phyloP scores from a whole-genome alignment of 1,284 basidiomycete species.

The Mycosarcoma mackinlayi region DNA sequence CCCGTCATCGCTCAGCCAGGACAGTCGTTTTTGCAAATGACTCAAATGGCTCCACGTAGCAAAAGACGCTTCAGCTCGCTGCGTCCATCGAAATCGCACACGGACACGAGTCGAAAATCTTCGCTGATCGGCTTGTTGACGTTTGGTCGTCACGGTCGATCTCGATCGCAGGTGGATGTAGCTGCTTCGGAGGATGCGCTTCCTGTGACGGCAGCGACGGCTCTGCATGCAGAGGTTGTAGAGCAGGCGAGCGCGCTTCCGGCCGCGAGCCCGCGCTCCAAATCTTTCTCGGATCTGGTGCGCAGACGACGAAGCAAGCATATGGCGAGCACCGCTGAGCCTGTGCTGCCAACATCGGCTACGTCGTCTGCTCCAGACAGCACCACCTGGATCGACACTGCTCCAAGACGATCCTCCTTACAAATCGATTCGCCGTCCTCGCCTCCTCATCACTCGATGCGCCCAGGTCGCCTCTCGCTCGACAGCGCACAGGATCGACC shows the following conservation, averaged over 20 bases:
- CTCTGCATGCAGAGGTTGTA: neutral
- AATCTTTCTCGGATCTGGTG: conserved; percentile 18
- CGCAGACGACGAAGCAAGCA: conserved; percentile 20
- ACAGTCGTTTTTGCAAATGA: conserved; percentile 28
- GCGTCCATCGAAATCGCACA: neutral
- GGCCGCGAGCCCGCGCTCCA: conserved; percentile 1
- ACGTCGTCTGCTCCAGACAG: neutral
- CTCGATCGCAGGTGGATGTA: conserved; percentile 5
- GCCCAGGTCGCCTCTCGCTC: conserved; percentile 3
- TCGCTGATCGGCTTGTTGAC: neutral
- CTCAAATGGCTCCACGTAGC: too few relatives aligned
- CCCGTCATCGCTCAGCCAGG: neutral
- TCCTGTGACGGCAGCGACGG: neutral
- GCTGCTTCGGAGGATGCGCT: neutral
- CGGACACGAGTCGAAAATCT: too few relatives aligned
- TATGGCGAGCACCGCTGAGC: neutral
- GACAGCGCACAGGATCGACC: conserved; percentile 13
- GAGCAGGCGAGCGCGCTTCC: neutral
- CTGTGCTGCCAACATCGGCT: neutral
- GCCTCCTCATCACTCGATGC: neutral
- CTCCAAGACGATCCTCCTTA: neutral
- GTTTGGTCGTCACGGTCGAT: conserved; percentile 1
- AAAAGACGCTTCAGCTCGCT: too few relatives aligned
- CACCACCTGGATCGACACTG: neutral
- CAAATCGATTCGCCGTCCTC: neutral